Evolutionary conservation across 768 basidiomycete species (phyloP), one percentile per base, ranked within the genome.

Genomic region (Dacryopinax spathularia): DNA sequence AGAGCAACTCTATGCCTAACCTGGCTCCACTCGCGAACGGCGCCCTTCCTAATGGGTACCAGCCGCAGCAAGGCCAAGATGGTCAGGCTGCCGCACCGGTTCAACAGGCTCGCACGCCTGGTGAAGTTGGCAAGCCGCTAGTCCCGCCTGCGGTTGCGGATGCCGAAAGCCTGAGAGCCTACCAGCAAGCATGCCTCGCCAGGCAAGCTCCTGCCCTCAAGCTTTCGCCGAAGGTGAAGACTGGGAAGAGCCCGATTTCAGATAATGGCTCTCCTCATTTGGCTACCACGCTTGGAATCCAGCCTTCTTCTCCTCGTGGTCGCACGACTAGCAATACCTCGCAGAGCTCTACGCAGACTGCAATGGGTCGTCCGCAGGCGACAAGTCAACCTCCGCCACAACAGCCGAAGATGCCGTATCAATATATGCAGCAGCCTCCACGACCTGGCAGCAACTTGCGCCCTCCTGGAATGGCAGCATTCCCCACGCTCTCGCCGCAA

Each of bases 181-280:
- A 90, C 64, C 85, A 88, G 70, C 86, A 85, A 39, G 88, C 88
- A 2, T 83, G 89, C 16, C 73, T 88, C 62, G 87, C 88, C 33
- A 77, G 86, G 61, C 84, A 80, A 69, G 77, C 86, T 22, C 81
- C 84, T 0, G 79, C 81, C 63, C 59, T 64, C 5, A 80, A 76
- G 64, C 71, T 88, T 37, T 60, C 59, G 31, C 22, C 56, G 7
- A 64, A 64, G 25, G 5, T 29, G 13, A 56, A 20, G 25, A 56
- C 48, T 29, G 29, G 48, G 15, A 56, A 18, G 48, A 13, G 48
- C 48, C 48, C 48, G 22, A 56, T 31, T 9, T 44, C 43, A 13
- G 29, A 25, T 29, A 18, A 9, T 18, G 10, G 48, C 25, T 56
- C 48, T 3, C 13, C 48, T 6, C 48, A 56, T 56, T 29, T 56